Conservation (phyloP, 352 stramenopile species). For the Pythium dissotocum region DNA sequence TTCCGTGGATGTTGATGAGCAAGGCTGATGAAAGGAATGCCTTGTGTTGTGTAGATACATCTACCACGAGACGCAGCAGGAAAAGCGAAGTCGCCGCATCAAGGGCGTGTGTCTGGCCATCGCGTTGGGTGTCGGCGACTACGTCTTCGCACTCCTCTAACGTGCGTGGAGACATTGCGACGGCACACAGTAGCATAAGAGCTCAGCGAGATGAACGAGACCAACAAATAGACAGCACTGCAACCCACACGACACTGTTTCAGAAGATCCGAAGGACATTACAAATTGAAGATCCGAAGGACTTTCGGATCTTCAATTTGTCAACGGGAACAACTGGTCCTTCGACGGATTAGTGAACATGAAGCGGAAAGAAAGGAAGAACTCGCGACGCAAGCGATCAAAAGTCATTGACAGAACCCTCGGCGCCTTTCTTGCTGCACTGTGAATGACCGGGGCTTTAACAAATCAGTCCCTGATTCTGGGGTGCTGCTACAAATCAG, state of each 20-base stretch:
- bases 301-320: background rate
- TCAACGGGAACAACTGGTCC: background rate
- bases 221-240: background rate
- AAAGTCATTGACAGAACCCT: background rate
- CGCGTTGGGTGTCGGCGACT: conserved; percentile 56
- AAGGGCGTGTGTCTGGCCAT: conserved; percentile 54
- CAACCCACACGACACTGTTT: too few relatives aligned
- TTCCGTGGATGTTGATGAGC: background rate
- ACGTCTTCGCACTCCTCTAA: conserved; percentile 34
- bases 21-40: background rate
- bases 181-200: background rate
- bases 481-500: too few relatives aligned
- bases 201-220: background rate
- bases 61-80: conserved; percentile 55
- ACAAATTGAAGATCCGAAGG: too few relatives aligned
- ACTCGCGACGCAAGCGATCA: background rate
- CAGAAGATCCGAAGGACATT: too few relatives aligned
- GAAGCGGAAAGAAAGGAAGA: background rate
- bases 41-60: conserved; percentile 34
- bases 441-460: background rate
- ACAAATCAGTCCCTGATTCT: too few relatives aligned
- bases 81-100: conserved; percentile 52
- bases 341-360: background rate
- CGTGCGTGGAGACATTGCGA: background rate
- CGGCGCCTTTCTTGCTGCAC: background rate